Evolutionary conservation across 768 basidiomycete species (phyloP).

Genomic region (Suillus subalutaceus): DNA sequence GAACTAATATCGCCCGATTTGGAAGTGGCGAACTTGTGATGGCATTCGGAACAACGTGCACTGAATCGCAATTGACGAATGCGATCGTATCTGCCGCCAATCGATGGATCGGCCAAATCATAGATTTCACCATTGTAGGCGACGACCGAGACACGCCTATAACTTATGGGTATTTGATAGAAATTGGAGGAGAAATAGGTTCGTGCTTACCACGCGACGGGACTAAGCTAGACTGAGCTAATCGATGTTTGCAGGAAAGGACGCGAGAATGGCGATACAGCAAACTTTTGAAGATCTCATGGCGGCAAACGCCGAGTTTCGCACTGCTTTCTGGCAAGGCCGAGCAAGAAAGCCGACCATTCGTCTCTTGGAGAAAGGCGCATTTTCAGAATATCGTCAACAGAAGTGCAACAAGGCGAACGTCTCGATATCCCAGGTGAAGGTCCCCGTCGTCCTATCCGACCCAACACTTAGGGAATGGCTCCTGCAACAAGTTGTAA

Average conservation of each 20-base stretch:
- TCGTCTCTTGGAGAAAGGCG: constrained; percentile 11
- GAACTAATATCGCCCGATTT: neutral
- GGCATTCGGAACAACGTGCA: constrained; percentile 4
- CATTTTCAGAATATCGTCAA: constrained; percentile 15
- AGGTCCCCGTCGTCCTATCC: constrained; percentile 15
- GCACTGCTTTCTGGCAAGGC: neutral
- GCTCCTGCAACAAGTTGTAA: constrained; percentile 9
- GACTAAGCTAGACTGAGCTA: neutral
- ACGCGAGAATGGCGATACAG: neutral
- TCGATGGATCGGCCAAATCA: constrained; percentile 6
- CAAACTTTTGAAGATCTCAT: neutral
- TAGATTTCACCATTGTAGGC: constrained; percentile 10
- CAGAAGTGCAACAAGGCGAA: constrained; percentile 7
- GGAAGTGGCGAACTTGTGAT: constrained; percentile 14
- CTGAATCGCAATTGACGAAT: constrained; percentile 1
- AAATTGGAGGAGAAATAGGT: constrained; percentile 7
- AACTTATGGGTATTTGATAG: constrained; percentile 11
- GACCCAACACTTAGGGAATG: constrained; percentile 8
- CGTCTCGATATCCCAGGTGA: constrained; percentile 9
- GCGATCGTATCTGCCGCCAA: constrained; percentile 1
- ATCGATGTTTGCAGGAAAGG: neutral
- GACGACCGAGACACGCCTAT: constrained; percentile 5
- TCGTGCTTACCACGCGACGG: neutral
- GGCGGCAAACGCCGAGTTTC: neutral
- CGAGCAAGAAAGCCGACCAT: constrained; percentile 12